Conservation (phyloP, 345 rosid species). For the Eucalyptus rudis region DNA sequence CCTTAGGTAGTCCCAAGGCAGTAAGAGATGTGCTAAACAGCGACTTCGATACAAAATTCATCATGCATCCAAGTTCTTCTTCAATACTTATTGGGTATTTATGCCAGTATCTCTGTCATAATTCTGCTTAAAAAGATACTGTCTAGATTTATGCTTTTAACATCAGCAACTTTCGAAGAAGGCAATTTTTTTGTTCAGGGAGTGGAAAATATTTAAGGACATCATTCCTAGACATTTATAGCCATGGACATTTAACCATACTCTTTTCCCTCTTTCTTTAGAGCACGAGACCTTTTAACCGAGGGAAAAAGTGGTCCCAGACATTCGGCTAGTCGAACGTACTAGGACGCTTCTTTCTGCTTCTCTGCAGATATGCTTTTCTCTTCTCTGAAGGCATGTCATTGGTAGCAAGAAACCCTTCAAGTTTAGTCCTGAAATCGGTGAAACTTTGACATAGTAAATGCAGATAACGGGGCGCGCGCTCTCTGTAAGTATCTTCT, state of each 20-base stretch:
- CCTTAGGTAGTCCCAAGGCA: slow-evolving; percentile 48
- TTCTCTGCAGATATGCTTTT: background rate
- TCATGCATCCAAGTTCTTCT: slow-evolving; percentile 36
- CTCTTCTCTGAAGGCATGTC: background rate
- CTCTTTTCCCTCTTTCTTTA: no score
- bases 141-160: background rate
- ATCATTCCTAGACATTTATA: no score
- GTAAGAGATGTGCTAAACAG: slow-evolving; percentile 34
- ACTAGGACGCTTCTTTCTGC: background rate
- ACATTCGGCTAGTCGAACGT: background rate
- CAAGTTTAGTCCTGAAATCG: background rate
- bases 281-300: no score
- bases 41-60: slow-evolving; percentile 39
- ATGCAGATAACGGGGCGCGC: background rate
- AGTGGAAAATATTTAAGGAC: background rate
- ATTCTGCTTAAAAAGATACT: background rate
- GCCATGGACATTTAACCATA: no score
- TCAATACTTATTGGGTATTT: background rate
- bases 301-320: background rate
- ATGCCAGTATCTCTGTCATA: background rate
- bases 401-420: background rate
- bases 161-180: background rate
- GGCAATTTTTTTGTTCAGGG: background rate
- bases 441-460: background rate
- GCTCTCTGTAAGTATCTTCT: no score